Evolutionary conservation across 805 yeast genomes (phyloP).

Genomic region (Candida ficus): DNA sequence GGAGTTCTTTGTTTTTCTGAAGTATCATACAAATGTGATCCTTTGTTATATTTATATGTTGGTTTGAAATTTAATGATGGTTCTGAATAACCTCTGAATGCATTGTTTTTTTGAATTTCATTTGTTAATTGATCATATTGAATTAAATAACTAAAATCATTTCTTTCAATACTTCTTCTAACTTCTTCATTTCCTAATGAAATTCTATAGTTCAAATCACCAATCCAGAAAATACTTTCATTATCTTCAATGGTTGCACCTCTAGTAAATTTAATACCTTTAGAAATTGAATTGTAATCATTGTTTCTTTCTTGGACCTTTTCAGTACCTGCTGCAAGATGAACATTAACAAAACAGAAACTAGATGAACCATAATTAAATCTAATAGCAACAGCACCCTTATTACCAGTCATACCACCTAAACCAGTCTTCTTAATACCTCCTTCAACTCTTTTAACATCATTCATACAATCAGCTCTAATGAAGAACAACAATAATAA

Average conservation of each 20-base stretch:
- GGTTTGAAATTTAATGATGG: conserved; percentile 75
- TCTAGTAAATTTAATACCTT: conserved; percentile 74
- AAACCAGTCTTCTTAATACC: conserved; percentile 91
- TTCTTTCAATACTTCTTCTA: conserved; percentile 43
- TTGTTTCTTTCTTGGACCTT: conserved; percentile 81
- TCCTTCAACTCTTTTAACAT: conserved; percentile 85
- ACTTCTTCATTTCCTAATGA: conserved; percentile 69
- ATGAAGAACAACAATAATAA: conserved; percentile 61
- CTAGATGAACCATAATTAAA: conserved; percentile 76
- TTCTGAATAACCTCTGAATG: conserved; percentile 75
- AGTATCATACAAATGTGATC: conserved; percentile 59
- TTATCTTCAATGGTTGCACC: conserved; percentile 75
- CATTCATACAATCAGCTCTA: conserved; percentile 38
- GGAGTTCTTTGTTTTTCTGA: conserved; percentile 92
- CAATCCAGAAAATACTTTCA: conserved; percentile 88
- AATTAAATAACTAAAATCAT: conserved; percentile 46
- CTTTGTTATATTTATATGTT: conserved; percentile 91
- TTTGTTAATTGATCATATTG: conserved; percentile 72
- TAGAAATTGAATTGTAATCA: conserved; percentile 72
- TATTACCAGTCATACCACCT: conserved; percentile 96
- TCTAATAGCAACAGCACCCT: conserved; percentile 93
- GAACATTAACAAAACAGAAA: conserved; percentile 84
- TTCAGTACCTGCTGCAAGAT: conserved; percentile 86
- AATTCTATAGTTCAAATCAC: conserved; percentile 88
- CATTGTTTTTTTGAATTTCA: conserved; percentile 67